Evolutionary conservation across 495 filamentous ascomycete species (phyloP).

Genomic region (Hypoxylon lenormandii): DNA sequence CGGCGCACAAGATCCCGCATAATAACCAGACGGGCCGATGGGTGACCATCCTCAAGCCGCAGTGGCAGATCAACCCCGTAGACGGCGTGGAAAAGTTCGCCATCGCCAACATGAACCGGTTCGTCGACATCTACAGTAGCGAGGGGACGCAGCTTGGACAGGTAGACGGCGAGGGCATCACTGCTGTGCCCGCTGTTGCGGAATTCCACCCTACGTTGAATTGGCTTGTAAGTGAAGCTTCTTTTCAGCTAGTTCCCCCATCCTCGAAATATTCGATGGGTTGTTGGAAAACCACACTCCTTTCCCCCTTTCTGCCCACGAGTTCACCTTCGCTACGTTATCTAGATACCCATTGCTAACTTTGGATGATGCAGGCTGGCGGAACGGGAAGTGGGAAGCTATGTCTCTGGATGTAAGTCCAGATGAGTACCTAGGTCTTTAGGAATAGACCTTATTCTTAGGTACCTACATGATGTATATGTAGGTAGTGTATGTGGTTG

Average conservation of each 20-base stretch:
- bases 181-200: slow-evolving; percentile 91
- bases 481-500: slow-evolving; percentile 2
- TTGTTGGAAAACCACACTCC: too few relatives aligned
- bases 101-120: slow-evolving; percentile 98
- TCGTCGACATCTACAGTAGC: slow-evolving; percentile 86
- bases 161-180: slow-evolving; percentile 87
- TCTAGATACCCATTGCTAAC: slow-evolving; percentile 8
- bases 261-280: too few relatives aligned
- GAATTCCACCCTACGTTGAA: slow-evolving; percentile 87
- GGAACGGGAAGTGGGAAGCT: slow-evolving; percentile 94
- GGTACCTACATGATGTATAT: too few relatives aligned
- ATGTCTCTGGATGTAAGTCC: slow-evolving; percentile 82
- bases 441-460: slow-evolving; percentile 1
- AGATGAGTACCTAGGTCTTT: not conserved
- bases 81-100: slow-evolving; percentile 85
- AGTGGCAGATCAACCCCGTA: slow-evolving; percentile 85
- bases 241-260: not conserved
- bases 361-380: slow-evolving; percentile 58
- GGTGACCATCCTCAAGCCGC: slow-evolving; percentile 83
- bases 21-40: slow-evolving; percentile 94
- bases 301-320: too few relatives aligned
- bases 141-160: slow-evolving; percentile 90
- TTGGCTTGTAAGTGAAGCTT: slow-evolving; percentile 73
- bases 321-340: not conserved
- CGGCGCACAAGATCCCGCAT: slow-evolving; percentile 76